Conservation (phyloP, 2,329 filamentous ascomycete genomes). For the Monosporascus ibericus region DNA sequence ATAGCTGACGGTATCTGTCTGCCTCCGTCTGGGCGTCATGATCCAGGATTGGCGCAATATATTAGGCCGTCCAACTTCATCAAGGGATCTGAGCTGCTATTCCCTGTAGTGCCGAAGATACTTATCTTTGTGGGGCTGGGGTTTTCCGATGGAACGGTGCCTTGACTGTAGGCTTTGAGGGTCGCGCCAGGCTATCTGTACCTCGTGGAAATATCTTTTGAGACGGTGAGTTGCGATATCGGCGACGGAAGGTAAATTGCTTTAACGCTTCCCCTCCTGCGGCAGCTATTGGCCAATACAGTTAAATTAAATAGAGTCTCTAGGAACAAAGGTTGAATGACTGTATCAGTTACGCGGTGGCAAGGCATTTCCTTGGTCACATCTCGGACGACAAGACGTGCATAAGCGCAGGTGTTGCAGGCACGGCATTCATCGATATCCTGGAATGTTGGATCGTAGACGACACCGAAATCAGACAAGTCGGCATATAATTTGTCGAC, state of each 20-base stretch:
- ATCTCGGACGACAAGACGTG: constrained; percentile 29
- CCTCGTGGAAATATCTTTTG: constrained; percentile 19
- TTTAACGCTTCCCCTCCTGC: constrained; percentile 23
- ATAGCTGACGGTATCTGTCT: constrained; percentile 33
- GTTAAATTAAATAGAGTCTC: constrained; percentile 35
- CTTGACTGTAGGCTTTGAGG: constrained; percentile 31
- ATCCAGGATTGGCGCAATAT: constrained; percentile 35
- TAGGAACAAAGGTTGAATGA: constrained; percentile 33
- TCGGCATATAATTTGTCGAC: constrained; percentile 37
- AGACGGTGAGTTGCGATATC: constrained; percentile 32
- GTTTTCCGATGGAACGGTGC: constrained; percentile 18
- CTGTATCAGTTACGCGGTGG: constrained; percentile 23
- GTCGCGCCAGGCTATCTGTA: constrained; percentile 22
- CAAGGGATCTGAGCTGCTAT: constrained; percentile 24
- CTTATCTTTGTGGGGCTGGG: constrained; percentile 31
- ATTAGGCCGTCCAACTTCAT: constrained; percentile 30
- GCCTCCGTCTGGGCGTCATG: constrained; percentile 21
- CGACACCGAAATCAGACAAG: constrained; percentile 39
- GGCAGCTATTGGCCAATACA: constrained; percentile 34
- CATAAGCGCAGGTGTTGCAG: constrained; percentile 26
- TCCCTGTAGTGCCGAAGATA: constrained; percentile 28
- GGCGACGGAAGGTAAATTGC: constrained; percentile 38
- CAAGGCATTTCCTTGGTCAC: constrained; percentile 34
- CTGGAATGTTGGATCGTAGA: constrained; percentile 47
- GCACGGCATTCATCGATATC: constrained; percentile 40